These are phyloP conservation scores for Hura crepitans DNA, from an alignment of 441 rosid genomes.

Conservation along the genomic window DNA sequence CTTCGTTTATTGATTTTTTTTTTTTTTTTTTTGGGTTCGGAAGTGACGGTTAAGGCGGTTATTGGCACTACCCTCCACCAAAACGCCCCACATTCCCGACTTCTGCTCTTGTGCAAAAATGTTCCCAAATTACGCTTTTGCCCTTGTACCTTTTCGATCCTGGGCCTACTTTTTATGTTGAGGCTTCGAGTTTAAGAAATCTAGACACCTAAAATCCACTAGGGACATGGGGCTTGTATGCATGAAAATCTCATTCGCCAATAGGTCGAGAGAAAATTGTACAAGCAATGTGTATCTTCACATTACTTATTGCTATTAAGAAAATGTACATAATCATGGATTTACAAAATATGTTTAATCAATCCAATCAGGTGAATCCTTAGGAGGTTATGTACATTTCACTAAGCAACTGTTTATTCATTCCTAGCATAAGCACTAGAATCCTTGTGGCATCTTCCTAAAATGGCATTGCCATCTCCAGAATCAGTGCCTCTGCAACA, in stretches of 20 bases:
- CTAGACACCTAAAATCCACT: no score
- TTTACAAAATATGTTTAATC: background rate
- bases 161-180: background rate
- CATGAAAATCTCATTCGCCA: no score
- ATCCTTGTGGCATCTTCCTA: slow-evolving; percentile 10
- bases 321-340: background rate
- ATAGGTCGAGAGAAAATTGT: no score
- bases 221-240: no score
- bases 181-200: no score
- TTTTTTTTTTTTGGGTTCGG: slow-evolving; percentile 16
- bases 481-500: background rate
- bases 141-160: background rate
- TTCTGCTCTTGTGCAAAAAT: slow-evolving; percentile 36
- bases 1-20: background rate
- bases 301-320: background rate
- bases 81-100: slow-evolving; percentile 42
- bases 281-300: no score
- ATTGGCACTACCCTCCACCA: slow-evolving; percentile 37
- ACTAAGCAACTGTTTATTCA: slow-evolving; percentile 7
- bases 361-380: background rate
- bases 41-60: slow-evolving; percentile 59
- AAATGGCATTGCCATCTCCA: slow-evolving; percentile 7
- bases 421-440: background rate
- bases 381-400: slow-evolving; percentile 15
- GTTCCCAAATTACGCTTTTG: background rate